Percentiles rank a stretch among this genome's conserved stretches.
Conservation (phyloP, 306 rosid genomes). For the Gillenia trifoliata region DNA sequence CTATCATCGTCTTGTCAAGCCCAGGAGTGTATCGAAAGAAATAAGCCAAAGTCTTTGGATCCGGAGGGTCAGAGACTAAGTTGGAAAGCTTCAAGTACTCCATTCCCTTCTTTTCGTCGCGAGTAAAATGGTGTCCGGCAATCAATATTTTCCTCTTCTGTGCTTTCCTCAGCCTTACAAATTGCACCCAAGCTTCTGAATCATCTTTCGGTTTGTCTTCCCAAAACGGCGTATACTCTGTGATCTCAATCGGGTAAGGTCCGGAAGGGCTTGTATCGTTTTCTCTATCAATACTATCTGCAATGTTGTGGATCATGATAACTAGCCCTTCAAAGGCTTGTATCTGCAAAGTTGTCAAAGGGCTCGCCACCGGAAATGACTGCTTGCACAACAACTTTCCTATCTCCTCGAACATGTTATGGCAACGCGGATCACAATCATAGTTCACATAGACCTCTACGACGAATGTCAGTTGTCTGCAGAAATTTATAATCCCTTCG, state of each 20-base stretch:
- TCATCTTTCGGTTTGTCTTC: constrained; percentile 51
- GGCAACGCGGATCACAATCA: constrained; percentile 70
- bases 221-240: constrained; percentile 66
- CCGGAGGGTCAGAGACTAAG: constrained; percentile 68
- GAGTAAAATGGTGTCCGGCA: constrained; percentile 76
- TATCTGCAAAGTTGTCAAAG: constrained; percentile 47
- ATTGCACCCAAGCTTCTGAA: constrained; percentile 50
- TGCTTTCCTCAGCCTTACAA: constrained; percentile 51
- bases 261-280: constrained; percentile 38
- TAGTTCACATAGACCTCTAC: constrained; percentile 59
- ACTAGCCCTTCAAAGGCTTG: constrained; percentile 87
- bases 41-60: constrained; percentile 58
- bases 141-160: constrained; percentile 66
- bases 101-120: constrained; percentile 84
- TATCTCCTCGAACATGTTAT: constrained; percentile 62
- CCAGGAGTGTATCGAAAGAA: constrained; percentile 77
- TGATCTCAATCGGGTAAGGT: constrained; percentile 33
- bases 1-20: constrained; percentile 64
- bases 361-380: constrained; percentile 46
- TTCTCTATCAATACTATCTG: constrained; percentile 65
- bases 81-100: constrained; percentile 65
- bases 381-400: constrained; percentile 86
- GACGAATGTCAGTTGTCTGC: constrained; percentile 72
- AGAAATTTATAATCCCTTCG: constrained; percentile 81
- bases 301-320: constrained; percentile 69